These are phyloP conservation scores for Claviceps cyperi DNA, from an alignment of 2,329 filamentous ascomycete genomes.

Conservation along the genomic window DNA sequence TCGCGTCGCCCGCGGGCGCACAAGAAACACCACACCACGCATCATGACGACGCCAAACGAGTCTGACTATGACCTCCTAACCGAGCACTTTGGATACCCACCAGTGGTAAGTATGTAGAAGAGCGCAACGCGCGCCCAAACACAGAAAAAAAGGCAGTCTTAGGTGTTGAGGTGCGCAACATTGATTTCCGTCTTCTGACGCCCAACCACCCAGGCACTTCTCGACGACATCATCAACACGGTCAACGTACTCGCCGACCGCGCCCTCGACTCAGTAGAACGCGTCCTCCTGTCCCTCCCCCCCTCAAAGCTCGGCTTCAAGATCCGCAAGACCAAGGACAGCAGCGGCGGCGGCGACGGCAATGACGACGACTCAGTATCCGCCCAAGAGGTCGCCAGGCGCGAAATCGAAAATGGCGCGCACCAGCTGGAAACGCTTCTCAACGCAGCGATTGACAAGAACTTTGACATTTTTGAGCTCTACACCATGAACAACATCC, in stretches of 20 bases:
- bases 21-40: not conserved
- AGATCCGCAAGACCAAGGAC: conserved; percentile 17
- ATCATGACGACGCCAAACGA: conserved; percentile 20
- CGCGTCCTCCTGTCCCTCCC: conserved; percentile 61
- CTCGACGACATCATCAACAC: conserved; percentile 98
- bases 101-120: conserved; percentile 52
- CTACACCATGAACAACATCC: conserved; percentile 75
- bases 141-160: conserved; percentile 1
- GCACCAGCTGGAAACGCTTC: conserved; percentile 68
- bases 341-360: not conserved
- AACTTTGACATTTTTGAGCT: conserved; percentile 82
- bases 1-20: conserved; percentile 9
- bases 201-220: conserved; percentile 46
- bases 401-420: conserved; percentile 77
- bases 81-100: conserved; percentile 91
- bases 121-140: not conserved
- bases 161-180: no score
- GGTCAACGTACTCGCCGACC: conserved; percentile 84
- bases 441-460: conserved; percentile 69
- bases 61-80: conserved; percentile 57
- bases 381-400: conserved; percentile 27
- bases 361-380: conserved; percentile 6
- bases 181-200: no score
- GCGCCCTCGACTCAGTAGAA: conserved; percentile 78
- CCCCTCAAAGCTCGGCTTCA: conserved; percentile 71